phyloP scores from a whole-genome alignment of 345 rosid species.

The Dovyalis caffra region DNA sequence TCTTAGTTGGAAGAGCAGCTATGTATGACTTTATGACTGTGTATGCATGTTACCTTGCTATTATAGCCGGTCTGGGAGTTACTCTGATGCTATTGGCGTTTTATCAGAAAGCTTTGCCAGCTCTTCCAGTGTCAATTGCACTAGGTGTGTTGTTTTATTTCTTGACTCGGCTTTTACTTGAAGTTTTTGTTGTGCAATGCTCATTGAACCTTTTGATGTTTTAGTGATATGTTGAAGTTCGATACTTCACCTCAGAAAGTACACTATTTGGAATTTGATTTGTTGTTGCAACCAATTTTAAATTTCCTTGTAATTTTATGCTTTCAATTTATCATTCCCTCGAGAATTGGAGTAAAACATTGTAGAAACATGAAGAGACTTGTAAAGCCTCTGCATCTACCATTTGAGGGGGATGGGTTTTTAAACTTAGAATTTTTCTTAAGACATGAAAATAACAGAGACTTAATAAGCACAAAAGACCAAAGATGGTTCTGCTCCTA shows the following conservation, averaged over 20 bases:
- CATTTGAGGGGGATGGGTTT: background rate
- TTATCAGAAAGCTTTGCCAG: conserved; percentile 88
- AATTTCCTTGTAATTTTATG: background rate
- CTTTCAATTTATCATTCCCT: background rate
- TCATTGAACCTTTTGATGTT: conserved; percentile 82
- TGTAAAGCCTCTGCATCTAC: background rate
- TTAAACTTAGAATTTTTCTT: background rate
- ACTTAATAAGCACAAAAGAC: background rate
- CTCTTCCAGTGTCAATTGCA: conserved; percentile 82
- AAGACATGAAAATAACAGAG: background rate
- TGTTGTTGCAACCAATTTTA: conserved; percentile 15
- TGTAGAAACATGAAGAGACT: background rate
- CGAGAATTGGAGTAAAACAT: background rate
- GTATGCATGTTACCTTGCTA: conserved; percentile 89
- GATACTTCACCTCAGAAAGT: background rate
- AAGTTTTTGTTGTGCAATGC: conserved; percentile 70
- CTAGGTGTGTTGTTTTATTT: conserved; percentile 82
- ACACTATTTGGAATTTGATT: background rate
- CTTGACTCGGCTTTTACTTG: conserved; percentile 65
- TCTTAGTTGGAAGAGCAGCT: conserved; percentile 90
- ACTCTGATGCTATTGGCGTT: conserved; percentile 78
- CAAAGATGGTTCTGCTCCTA: too few species aligned
- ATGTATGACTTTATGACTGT: conserved; percentile 95
- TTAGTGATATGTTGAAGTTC: conserved; percentile 29
- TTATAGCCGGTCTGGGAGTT: conserved; percentile 88